A percentile compares a stretch with the other conserved stretches of the same genome.
Evolutionary conservation across 441 rosid species (phyloP).

Genomic region (Adansonia gregorii): DNA sequence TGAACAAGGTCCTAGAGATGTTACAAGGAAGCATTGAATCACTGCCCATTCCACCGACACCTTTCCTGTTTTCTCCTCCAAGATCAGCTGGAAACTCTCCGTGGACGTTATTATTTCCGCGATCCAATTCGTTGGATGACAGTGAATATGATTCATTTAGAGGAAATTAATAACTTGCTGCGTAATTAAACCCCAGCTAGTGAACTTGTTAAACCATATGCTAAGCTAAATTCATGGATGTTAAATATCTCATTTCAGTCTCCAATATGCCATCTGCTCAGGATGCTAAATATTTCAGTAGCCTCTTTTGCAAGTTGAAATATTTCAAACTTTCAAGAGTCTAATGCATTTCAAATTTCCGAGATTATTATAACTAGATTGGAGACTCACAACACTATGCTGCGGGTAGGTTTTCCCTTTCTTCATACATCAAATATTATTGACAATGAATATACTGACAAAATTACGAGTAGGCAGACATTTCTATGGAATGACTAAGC

Average conservation of each 20-base stretch:
- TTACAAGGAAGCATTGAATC: conserved; percentile 34
- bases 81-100: neutral
- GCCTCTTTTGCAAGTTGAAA: too few relatives aligned
- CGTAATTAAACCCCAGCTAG: neutral
- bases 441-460: too few relatives aligned
- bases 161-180: too few relatives aligned
- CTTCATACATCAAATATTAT: too few relatives aligned
- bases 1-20: conserved; percentile 41
- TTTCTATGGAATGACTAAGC: too few relatives aligned
- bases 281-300: too few relatives aligned
- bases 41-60: conserved; percentile 39
- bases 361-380: too few relatives aligned
- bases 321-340: too few relatives aligned
- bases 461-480: too few relatives aligned
- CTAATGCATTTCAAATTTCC: too few relatives aligned
- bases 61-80: conserved; percentile 26
- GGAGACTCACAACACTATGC: too few relatives aligned
- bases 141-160: neutral
- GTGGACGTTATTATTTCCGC: neutral
- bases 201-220: neutral
- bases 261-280: neutral
- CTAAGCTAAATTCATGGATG: neutral
- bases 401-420: too few relatives aligned
- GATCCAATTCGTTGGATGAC: neutral
- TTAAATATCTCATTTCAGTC: neutral